Conservation (phyloP, 1,139 yeast genomes). For the Geotrichum restrictum region DNA sequence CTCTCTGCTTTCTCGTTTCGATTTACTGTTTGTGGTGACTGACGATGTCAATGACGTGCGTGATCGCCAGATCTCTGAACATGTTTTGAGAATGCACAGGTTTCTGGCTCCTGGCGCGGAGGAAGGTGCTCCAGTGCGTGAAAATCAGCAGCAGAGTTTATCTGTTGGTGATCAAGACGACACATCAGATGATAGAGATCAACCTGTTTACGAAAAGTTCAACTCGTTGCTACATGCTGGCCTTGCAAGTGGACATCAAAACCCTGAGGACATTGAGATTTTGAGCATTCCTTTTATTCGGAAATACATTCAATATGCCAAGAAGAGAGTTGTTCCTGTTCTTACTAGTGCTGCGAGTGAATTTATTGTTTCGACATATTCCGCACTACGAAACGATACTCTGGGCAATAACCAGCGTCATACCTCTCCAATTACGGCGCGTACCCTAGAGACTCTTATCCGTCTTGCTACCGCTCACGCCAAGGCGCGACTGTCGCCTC, state of each 20-base stretch:
- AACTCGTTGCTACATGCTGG: constrained; percentile 83
- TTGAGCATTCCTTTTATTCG: constrained; percentile 81
- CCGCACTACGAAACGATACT: constrained; percentile 79
- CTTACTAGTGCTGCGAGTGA: constrained; percentile 76
- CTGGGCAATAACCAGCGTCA: constrained; percentile 67
- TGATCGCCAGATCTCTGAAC: constrained; percentile 88
- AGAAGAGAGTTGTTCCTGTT: constrained; percentile 79
- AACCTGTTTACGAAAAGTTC: constrained; percentile 73
- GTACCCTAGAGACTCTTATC: constrained; percentile 93
- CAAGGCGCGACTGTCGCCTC: constrained; percentile 75
- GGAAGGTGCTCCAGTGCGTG: constrained; percentile 94
- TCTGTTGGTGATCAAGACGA: constrained; percentile 67
- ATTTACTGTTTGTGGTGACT: constrained; percentile 88
- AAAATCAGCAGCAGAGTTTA: constrained; percentile 60
- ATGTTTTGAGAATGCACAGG: constrained; percentile 90
- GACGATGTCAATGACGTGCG: constrained; percentile 85
- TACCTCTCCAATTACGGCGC: constrained; percentile 94
- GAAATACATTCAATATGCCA: constrained; percentile 91
- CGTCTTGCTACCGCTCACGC: constrained; percentile 98
- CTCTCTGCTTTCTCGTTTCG: constrained; percentile 93
- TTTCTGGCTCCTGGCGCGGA: constrained; percentile 81
- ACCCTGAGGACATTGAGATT: constrained; percentile 52
- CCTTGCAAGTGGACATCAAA: constrained; percentile 43
- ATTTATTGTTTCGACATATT: constrained; percentile 73
- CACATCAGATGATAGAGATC: constrained; percentile 48